Evolutionary conservation across 23 red algal species (phyloP), one percentile per base, ranked within the genome.

Genomic region (Gracilariopsis chorda): DNA sequence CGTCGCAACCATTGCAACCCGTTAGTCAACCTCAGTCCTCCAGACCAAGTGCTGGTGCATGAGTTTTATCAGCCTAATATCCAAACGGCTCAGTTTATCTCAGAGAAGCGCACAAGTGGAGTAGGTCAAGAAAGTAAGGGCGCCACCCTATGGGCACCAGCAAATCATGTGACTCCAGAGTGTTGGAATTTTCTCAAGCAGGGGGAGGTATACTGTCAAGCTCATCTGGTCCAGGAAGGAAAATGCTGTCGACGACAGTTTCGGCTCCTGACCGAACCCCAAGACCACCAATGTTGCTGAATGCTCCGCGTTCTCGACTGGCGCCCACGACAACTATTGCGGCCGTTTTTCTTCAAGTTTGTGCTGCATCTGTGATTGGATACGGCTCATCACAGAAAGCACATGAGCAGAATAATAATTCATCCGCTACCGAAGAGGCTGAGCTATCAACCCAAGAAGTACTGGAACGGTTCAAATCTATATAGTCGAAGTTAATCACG

Each of bases 361-460:
- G 46, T 58, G 69, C 21, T 5, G 28, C 70, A 29, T 59, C 59
- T 17, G 48, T 43, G 76, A 39, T 21, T 36, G 52, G 76, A 20
- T 53, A 29, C 48, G 34, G 17, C 34, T 63, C 61, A 52, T 67
- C 80, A 2, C 57, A 69, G 13, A 69, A n/a, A 19, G 58, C 57
- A 68, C 41, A 8, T 67, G 40, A 52, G 14, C 36, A 52, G 29
- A 59, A 3, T 6, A 57, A 36, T 44, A 85, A 85, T 69, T 45
- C 13, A 36, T 40, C 75, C 16, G 19, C 32, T 27, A 53, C 59
- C 9, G 74, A 59, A 13, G 91, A 94, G 14, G 75, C 25, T 16
- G 73, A 85, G 19, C 71, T 95, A 45, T 78, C 83, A 34, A 90
- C 84, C 43, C 92, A 86, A 81, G 64, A 87, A 28, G 92, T 95